Evolutionary conservation across 2,329 filamentous ascomycete species (phyloP), one percentile per base, ranked within the genome.

Genomic region (Scedosporium apiospermum): DNA sequence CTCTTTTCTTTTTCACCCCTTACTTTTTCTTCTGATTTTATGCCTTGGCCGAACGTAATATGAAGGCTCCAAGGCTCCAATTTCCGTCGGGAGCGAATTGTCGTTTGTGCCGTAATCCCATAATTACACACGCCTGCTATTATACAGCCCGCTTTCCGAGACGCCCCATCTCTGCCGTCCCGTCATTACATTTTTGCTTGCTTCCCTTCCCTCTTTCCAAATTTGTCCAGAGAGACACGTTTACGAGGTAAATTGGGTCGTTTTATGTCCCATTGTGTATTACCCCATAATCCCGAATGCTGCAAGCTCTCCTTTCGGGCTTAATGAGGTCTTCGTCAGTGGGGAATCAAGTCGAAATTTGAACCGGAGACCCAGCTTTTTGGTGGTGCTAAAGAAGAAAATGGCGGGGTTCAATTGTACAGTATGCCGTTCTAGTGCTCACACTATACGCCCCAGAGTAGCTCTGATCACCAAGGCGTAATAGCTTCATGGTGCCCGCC

Each of bases 301-400:
- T 62, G 60, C 60, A 58, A 57, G 53, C 44, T 57, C 46, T 62
- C 49, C 4, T 26, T 62, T 62, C 38, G 60, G 60, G 60, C 26
- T 62, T 62, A 62, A 62, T 62, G 60, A 58, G 49, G 60, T 62
- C 51, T 57, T 51, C 18, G 44, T 12, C 18, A 27, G 60, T 62
- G 60, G 60, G 49, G 34, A 57, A 34, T 18, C 10, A 6, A 38
- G 55, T n/a, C 44, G 14, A 16, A 58, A 18, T 53, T 26, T 34
- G 7, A 34, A 10, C 30, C 30, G 7, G 7, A 34, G 49, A 53
- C 49, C 49, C 49, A 53, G 49, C 49, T 53, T 53, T 53, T 26
- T 53, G 49, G 49, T 53, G 49, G 49, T 53, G 49, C 49, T 53
- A 53, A 53, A 12, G 49, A 53, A 26, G 21, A 53, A 53, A 53